Base-by-base conservation (phyloP, 371 early-diverging fungal species). In the Rhizopus stolonifer region DNA sequence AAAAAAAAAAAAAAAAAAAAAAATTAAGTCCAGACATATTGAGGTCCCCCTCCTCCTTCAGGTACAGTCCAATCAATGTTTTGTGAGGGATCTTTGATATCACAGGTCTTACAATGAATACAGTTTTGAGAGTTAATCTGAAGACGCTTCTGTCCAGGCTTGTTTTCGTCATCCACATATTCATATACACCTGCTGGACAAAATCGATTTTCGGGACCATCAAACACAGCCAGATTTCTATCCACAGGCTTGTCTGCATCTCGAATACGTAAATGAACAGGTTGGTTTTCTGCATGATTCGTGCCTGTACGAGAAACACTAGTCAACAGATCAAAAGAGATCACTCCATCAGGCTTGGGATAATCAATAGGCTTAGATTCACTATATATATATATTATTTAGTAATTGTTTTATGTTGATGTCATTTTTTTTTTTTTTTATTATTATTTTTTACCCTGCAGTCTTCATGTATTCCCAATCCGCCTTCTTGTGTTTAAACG, bases 171-270 rank as follows among this genome's bases (percentile, higher is more conserved):
- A 9, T 96, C 97, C 0, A 97, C 90, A 70, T 92, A 98, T 79
- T 98, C 99, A 70, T 98, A 98, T 3, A 98, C 99, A 48, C 96
- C 97, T 14, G 99, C 98, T 18, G 99, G 99, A 64, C 99, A 99
- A 83, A 97, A 98, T 55, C 93, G 84, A 47, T 85, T 83, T 71
- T 99, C 99, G n/a, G 96, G 96, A 0, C 99, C 99, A 49, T 87
- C 96, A 81, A 78, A 99, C n/a, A 88, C 76, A 11, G 80, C 76
- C 49, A 90, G 75, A 68, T 97, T 98, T 48, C 76, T 77, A 60
- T 89, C 83, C 3, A 96, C 81, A 47, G 94, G 95, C 3, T 89
- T 64, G 7, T 80, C 72, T 50, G 72, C 70, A 59, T 92, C 85
- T 31, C 77, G 79, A 46, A 96, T 69, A 26, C 88, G 84, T 70